phyloP scores from a whole-genome alignment of 208 protist genomes.

The Leishmania arabica region DNA sequence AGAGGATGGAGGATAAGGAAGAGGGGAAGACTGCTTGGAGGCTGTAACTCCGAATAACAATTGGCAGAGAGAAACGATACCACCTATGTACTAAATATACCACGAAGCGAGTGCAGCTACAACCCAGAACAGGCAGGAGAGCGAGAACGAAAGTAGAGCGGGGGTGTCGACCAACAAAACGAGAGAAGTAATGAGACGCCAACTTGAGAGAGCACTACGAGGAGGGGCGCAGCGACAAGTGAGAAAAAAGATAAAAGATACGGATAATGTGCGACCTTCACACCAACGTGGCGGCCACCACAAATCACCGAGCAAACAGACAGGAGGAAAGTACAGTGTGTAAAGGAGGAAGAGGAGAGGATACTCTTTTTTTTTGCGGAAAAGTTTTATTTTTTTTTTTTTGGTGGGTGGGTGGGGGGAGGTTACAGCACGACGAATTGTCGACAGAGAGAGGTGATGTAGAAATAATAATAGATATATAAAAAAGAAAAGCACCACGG shows the following conservation, averaged over 20 bases:
- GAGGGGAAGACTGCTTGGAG: slow-evolving; percentile 12
- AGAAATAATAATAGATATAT: not conserved
- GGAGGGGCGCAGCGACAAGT: not conserved
- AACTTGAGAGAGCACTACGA: not conserved
- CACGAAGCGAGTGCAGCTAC: not conserved
- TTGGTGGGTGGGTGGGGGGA: not conserved
- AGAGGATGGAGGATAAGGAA: slow-evolving; percentile 2
- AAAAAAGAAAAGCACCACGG: not conserved
- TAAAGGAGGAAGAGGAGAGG: not conserved
- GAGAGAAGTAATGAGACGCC: not conserved
- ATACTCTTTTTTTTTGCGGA: not conserved
- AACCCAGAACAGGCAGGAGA: not conserved
- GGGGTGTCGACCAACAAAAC: not conserved
- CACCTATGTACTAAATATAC: not conserved
- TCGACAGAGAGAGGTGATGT: not conserved
- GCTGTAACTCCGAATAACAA: not conserved
- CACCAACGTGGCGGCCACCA: not conserved
- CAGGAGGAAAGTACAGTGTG: not conserved
- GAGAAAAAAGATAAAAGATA: not conserved
- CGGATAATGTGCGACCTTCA: not conserved
- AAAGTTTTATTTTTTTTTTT: not conserved
- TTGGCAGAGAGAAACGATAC: slow-evolving; percentile 2
- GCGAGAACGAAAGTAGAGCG: not conserved
- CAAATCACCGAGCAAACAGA: not conserved
- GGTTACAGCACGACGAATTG: slow-evolving; percentile 2